phyloP scores from a whole-genome alignment of 345 rosid species.

The Aquilaria sinensis region DNA sequence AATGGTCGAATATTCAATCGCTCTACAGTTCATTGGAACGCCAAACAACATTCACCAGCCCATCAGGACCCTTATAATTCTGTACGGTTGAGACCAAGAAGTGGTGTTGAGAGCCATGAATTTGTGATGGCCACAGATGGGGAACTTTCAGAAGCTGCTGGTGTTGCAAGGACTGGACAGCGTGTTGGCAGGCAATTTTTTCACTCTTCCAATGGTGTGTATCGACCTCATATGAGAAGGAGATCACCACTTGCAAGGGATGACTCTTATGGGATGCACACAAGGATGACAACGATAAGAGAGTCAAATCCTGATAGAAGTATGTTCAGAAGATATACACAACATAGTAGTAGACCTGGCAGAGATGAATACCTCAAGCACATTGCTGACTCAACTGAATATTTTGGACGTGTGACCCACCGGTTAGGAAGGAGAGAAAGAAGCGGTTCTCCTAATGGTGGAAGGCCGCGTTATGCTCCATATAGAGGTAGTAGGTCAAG shows the following conservation, averaged over 20 bases:
- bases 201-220: conserved; percentile 22
- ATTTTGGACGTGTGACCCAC: conserved; percentile 24
- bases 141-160: conserved; percentile 15
- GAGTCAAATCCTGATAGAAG: conserved; percentile 29
- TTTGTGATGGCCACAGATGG: conserved; percentile 22
- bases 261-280: conserved; percentile 18
- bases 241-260: conserved; percentile 24
- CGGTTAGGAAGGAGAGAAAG: conserved; percentile 36
- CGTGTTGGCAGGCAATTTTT: conserved; percentile 27
- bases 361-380: conserved; percentile 29
- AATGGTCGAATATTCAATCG: conserved; percentile 20
- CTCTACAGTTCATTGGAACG: conserved; percentile 23
- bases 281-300: conserved; percentile 19
- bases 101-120: conserved; percentile 20
- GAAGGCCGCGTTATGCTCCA: conserved; percentile 23
- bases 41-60: conserved; percentile 27
- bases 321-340: conserved; percentile 31
- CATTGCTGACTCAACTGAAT: conserved; percentile 18
- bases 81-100: conserved; percentile 27
- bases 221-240: conserved; percentile 19
- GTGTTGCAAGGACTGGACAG: conserved; percentile 26
- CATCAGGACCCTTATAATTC: conserved; percentile 20
- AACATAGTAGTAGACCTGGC: conserved; percentile 18
- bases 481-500: conserved; percentile 33
- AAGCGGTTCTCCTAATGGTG: conserved; percentile 32